Percentiles rank a stretch among this genome's conserved stretches.
Evolutionary conservation across 2,329 filamentous ascomycete genomes (phyloP).

Genomic region (Xylogone sp.): DNA sequence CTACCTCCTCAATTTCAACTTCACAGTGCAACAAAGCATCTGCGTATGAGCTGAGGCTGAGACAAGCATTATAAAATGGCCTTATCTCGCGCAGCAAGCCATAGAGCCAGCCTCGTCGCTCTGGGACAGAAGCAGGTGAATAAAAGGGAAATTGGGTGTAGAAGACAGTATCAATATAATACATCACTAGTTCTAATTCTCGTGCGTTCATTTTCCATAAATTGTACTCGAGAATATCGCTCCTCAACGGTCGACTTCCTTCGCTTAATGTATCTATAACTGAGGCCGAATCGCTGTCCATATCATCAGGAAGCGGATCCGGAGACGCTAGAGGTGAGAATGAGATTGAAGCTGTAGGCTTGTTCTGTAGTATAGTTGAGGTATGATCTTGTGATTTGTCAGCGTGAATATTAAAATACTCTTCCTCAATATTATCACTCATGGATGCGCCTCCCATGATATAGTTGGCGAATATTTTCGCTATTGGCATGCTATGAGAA

Average conservation of each 20-base stretch:
- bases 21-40: not conserved
- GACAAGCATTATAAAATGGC: constrained; percentile 3
- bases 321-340: not conserved
- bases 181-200: constrained; percentile 1
- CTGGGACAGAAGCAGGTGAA: not conserved
- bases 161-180: constrained; percentile 1
- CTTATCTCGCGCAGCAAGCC: not conserved
- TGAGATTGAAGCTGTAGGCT: not conserved
- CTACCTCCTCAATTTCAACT: not conserved
- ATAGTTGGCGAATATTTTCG: too few relatives aligned
- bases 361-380: too few relatives aligned
- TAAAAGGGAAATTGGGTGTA: not conserved
- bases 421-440: too few relatives aligned
- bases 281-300: too few relatives aligned
- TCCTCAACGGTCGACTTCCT: too few relatives aligned
- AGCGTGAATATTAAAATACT: too few relatives aligned
- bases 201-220: too few relatives aligned
- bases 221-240: not conserved
- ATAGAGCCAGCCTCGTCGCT: constrained; percentile 1
- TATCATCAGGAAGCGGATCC: not conserved
- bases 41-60: not conserved
- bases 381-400: not conserved
- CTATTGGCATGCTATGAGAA: too few relatives aligned
- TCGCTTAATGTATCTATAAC: not conserved
- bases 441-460: too few relatives aligned